phyloP scores from a whole-genome alignment of 371 early-diverging fungal species.

The Phascolomyces articulosus region DNA sequence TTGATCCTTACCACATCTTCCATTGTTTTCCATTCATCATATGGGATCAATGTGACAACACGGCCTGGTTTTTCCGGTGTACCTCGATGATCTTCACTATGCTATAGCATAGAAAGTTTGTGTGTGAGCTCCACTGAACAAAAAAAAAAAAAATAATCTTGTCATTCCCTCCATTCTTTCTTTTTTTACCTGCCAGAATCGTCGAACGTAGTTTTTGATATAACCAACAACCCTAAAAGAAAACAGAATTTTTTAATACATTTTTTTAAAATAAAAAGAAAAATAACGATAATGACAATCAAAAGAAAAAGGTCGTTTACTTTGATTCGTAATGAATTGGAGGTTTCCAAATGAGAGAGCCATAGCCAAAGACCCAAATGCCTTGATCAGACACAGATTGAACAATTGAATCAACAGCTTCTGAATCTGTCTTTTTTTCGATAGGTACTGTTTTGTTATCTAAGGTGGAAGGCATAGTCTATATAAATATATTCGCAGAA shows the following conservation, averaged over 20 bases:
- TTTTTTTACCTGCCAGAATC: conserved; percentile 83
- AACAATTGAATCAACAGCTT: conserved; percentile 1
- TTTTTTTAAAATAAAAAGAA: background rate
- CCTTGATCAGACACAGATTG: conserved; percentile 16
- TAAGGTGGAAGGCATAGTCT: too few species aligned
- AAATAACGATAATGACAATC: background rate
- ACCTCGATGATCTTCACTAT: conserved; percentile 92
- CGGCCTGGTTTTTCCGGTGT: conserved; percentile 84
- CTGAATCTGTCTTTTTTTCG: background rate
- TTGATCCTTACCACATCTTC: conserved; percentile 47
- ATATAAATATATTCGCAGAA: too few species aligned
- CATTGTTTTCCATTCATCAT: conserved; percentile 60
- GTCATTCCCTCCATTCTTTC: background rate
- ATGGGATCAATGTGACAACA: conserved; percentile 87
- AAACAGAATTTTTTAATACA: background rate
- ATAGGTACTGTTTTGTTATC: background rate
- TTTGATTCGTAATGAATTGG: conserved; percentile 58
- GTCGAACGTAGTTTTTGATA: conserved; percentile 77
- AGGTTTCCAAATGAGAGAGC: conserved; percentile 86
- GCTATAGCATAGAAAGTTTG: conserved; percentile 27
- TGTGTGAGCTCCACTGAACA: background rate
- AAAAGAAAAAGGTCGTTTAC: conserved; percentile 22
- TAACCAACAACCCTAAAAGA: conserved; percentile 67
- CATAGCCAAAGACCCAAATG: conserved; percentile 92
- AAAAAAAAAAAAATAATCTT: too few species aligned